Base-by-base conservation (phyloP, 768 basidiomycete species). In the Imleria badia region DNA sequence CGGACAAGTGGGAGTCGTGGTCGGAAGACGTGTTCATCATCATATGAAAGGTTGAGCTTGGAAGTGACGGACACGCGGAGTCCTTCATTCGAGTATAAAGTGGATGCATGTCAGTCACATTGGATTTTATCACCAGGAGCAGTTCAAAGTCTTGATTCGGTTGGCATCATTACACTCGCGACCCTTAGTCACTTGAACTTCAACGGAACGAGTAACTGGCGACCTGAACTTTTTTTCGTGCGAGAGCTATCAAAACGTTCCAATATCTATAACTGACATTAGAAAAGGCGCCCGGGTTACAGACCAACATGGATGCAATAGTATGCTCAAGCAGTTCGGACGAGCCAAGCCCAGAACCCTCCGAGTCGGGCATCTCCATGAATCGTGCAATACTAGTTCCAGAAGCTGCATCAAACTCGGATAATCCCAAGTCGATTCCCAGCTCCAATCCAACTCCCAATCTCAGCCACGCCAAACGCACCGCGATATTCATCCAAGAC, bases 401-500 rank as follows among this genome's bases (percentile, higher is more conserved):
- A n/a, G 40, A 45, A 42, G 45, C 22, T 4, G 14, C 39, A 19
- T 8, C 45, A 17, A 29, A 35, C 19, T 41, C 17, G 23, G 47
- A 39, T 20, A 23, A 41, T 34, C n/a, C 30, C 45, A 29, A 36
- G n/a, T 14, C 35, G 5, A 31, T 29, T 43, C 35, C 26, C 23
- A 31, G 4, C 15, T 26, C 31, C 8, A 20, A 22, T 39, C 9
- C 43, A 3, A 43, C 46, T 26, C 20, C 40, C 22, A 36, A 29
- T 19, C 17, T n/a, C 26, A 26, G 26, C 22, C 36, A 22, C 17
- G 15, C 3, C 23, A 67, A 60, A 44, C 62, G 60, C 44, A 69
- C 65, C 2, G 55, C 62, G 17, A 59, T 82, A 40, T 78, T 75
- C 59, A 66, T 91, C 13, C 91, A 93, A 70, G 84, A 88, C 53